phyloP scores from a whole-genome alignment of 2,329 filamentous ascomycete genomes.

The Penicillium sp. region DNA sequence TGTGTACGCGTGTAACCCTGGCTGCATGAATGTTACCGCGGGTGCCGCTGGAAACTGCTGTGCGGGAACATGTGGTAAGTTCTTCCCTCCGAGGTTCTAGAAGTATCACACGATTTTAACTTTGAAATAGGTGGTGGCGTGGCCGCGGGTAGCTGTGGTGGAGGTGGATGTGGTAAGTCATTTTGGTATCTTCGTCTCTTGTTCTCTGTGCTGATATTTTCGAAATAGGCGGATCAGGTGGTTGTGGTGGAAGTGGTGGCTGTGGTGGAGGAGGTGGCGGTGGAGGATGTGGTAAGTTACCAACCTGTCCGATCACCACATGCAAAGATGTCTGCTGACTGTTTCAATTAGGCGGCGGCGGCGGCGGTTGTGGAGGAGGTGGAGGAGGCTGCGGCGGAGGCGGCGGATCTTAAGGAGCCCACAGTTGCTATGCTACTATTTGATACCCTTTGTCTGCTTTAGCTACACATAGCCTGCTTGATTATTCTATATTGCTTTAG shows the following conservation, averaged over 20 bases:
- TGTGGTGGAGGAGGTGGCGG: constrained; percentile 16
- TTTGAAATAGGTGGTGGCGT: constrained; percentile 31
- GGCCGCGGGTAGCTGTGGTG: constrained; percentile 27
- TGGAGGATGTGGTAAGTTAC: constrained; percentile 12
- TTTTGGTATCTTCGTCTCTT: not conserved
- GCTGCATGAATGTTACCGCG: constrained; percentile 43
- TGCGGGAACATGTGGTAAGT: constrained; percentile 45
- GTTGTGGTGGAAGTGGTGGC: constrained; percentile 14
- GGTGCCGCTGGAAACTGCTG: constrained; percentile 51
- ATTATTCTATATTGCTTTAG: not conserved
- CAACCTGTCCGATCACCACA: not conserved
- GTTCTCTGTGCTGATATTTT: not conserved
- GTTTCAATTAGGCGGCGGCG: not conserved
- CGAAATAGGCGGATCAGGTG: constrained; percentile 2
- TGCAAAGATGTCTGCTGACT: not conserved
- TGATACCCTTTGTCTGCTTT: not conserved
- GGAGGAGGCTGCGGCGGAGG: constrained; percentile 1
- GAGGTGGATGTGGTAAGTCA: constrained; percentile 15
- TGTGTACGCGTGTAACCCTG: constrained; percentile 48
- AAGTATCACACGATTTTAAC: not conserved
- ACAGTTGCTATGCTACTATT: not conserved
- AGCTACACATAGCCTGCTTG: not conserved
- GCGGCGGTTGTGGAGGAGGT: not conserved
- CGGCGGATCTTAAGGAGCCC: not conserved
- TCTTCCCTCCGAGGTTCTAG: not conserved